These are phyloP conservation scores for Infundibulicybe gibba DNA, from an alignment of 768 basidiomycete species.

Conservation along the genomic window DNA sequence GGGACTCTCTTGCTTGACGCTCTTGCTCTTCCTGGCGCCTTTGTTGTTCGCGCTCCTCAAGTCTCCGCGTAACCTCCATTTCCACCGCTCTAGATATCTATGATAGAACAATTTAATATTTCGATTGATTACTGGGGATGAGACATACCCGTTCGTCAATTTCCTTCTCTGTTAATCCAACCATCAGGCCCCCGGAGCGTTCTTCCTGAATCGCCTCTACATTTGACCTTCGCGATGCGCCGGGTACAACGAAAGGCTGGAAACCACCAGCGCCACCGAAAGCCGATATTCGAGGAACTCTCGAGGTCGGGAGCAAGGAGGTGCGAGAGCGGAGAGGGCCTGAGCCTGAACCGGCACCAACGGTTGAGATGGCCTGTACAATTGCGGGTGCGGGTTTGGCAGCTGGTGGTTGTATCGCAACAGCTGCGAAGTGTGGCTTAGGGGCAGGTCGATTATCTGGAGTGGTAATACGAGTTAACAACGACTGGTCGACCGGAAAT, in stretches of 20 bases:
- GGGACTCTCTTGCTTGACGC: constrained; percentile 12
- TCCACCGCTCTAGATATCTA: constrained; percentile 76
- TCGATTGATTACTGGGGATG: not conserved
- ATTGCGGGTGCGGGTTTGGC: constrained; percentile 41
- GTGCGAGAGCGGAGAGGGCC: constrained; percentile 22
- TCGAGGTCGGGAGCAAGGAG: constrained; percentile 34
- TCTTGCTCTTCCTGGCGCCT: constrained; percentile 28
- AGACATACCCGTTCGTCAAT: constrained; percentile 67
- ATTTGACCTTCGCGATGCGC: constrained; percentile 12
- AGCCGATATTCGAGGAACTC: constrained; percentile 30
- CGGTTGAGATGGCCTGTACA: constrained; percentile 37
- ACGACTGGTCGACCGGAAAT: not conserved
- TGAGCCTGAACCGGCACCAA: constrained; percentile 20
- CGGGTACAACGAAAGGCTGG: constrained; percentile 33
- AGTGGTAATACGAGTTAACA: constrained; percentile 1
- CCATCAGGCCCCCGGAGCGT: constrained; percentile 28
- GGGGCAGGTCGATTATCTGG: constrained; percentile 56
- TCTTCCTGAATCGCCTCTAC: constrained; percentile 24
- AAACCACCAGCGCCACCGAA: constrained; percentile 26
- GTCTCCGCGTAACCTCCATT: constrained; percentile 64
- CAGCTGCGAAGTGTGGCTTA: constrained; percentile 65
- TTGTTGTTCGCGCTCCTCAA: constrained; percentile 47
- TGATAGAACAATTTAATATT: not conserved
- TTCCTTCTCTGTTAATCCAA: constrained; percentile 61
- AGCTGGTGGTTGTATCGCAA: constrained; percentile 40